phyloP scores from a whole-genome alignment of 176 grass and related monocot genomes.

The Elaeis guineensis region DNA sequence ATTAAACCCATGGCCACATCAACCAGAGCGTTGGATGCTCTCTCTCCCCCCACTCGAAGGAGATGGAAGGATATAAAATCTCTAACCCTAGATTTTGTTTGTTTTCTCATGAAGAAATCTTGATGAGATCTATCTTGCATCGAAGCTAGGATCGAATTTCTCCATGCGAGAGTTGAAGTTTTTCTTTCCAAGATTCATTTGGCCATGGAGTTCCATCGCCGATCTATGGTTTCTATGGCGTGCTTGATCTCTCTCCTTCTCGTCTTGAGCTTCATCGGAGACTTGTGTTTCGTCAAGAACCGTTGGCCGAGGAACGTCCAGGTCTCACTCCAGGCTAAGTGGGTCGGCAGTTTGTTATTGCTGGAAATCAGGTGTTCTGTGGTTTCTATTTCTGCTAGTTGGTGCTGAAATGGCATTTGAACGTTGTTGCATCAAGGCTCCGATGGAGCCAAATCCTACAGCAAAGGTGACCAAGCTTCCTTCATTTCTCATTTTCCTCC shows the following conservation, averaged over 20 bases:
- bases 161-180: too few relatives aligned
- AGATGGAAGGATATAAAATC: neutral
- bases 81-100: too few relatives aligned
- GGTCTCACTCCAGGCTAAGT: slow-evolving; percentile 72
- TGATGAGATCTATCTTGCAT: neutral
- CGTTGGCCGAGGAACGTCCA: slow-evolving; percentile 83
- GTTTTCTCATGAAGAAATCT: too few relatives aligned
- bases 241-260: too few relatives aligned
- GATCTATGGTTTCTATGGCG: slow-evolving; percentile 14
- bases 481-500: slow-evolving; percentile 41
- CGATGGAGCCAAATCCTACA: too few relatives aligned
- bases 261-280: slow-evolving; percentile 13
- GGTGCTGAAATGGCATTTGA: too few relatives aligned
- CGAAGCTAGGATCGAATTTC: neutral
- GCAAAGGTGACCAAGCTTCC: too few relatives aligned
- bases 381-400: too few relatives aligned
- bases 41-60: too few relatives aligned
- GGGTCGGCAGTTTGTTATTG: slow-evolving; percentile 73
- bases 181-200: too few relatives aligned
- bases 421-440: too few relatives aligned
- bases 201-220: slow-evolving; percentile 18
- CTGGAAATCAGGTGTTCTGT: slow-evolving; percentile 89
- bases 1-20: neutral
- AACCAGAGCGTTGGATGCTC: neutral
- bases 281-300: slow-evolving; percentile 21